Evolutionary conservation across 805 yeast genomes (phyloP).

Genomic region (Starmerella geochares): DNA sequence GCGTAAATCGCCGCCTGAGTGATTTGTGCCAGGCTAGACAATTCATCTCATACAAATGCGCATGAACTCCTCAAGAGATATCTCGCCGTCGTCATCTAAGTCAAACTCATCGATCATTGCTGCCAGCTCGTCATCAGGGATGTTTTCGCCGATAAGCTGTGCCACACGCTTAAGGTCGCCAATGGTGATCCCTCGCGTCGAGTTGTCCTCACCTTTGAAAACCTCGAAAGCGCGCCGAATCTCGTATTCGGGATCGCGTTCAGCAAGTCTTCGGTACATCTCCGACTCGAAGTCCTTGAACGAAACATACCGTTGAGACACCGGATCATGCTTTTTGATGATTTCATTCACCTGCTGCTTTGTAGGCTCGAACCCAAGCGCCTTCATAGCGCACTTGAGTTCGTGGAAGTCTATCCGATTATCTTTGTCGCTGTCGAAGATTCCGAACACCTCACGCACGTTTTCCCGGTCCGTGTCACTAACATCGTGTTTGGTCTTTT

Average conservation of each 20-base stretch:
- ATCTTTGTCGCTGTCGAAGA: constrained; percentile 88
- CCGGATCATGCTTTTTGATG: constrained; percentile 66
- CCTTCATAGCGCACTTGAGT: constrained; percentile 83
- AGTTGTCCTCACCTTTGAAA: constrained; percentile 64
- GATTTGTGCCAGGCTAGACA: too few relatives aligned
- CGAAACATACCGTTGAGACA: constrained; percentile 36
- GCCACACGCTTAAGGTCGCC: constrained; percentile 81
- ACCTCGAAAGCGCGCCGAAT: constrained; percentile 87
- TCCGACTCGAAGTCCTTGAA: constrained; percentile 74
- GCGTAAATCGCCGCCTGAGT: too few relatives aligned
- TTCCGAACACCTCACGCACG: constrained; percentile 78
- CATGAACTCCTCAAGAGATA: constrained; percentile 34
- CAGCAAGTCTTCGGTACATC: constrained; percentile 68
- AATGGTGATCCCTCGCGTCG: constrained; percentile 64
- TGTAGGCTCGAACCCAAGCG: constrained; percentile 78
- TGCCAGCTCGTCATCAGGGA: constrained; percentile 81
- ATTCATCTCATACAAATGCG: constrained; percentile 16
- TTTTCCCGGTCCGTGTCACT: constrained; percentile 39
- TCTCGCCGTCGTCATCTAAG: constrained; percentile 90
- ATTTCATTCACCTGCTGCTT: constrained; percentile 73
- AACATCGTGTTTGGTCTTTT: neutral
- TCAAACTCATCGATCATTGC: constrained; percentile 99
- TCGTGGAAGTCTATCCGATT: constrained; percentile 88
- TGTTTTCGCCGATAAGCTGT: constrained; percentile 80
- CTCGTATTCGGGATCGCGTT: constrained; percentile 89